Base-by-base conservation (phyloP, 768 basidiomycete species). In the Coprinopsis cinerea region DNA sequence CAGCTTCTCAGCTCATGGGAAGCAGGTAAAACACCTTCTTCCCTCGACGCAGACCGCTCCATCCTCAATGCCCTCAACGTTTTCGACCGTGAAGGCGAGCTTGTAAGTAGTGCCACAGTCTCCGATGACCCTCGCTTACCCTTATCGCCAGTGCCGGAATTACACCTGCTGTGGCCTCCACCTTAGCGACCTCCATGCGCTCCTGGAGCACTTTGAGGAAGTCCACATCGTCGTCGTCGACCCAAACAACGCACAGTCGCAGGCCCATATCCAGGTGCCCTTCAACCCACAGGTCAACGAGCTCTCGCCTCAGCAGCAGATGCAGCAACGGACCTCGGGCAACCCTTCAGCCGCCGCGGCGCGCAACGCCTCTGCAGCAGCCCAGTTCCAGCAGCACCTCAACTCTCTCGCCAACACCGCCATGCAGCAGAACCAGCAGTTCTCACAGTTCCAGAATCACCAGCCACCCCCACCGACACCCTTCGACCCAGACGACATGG, bases 151-250 rank as follows among this genome's bases (percentile, higher is more conserved):
- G 81, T 91, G 88, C 65, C 83, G 85, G 55, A 85, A 95, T 64
- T 96, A 92, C 70, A 82, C 83, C 1, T 96, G 93, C 67, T 96
- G 92, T 61, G 92, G 91, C 9, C 69, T 87, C 44, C 77, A 83
- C 55, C 76, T 91, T 15, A 66, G 63, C 44, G 70, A 71, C 52
- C 63, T 72, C 23, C 69, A 71, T 53, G 70, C 89, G 2, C 82
- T 95, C 10, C 77, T 95, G 2, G 90, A 94, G 65, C 92, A 95
- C 61, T 93, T 94, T 56, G 92, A 95, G 60, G 86, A 92, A 52
- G 82, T 83, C 41, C 92, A 95, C 63, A 87, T 94, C 62, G 77
- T 88, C 60, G 81, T 91, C 51, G 63, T 85, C 36, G 73, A 77
- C 61, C 72, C 71, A 15, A 30, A 57, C 59, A 39, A 64, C 58